phyloP scores from a whole-genome alignment of 768 basidiomycete genomes.

The Dioszegia crocea region DNA sequence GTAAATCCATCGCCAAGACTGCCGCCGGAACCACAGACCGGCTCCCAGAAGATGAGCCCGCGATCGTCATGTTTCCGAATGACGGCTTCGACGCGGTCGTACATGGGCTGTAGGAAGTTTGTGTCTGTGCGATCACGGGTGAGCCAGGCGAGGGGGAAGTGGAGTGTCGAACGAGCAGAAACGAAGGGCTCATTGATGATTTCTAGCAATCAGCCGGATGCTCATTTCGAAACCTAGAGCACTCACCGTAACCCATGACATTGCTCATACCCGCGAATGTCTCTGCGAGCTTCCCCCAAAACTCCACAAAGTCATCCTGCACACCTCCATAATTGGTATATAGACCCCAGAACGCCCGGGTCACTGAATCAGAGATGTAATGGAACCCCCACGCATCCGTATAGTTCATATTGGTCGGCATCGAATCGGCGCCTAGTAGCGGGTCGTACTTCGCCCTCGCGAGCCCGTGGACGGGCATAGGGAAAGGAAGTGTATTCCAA shows the following conservation, averaged over 20 bases:
- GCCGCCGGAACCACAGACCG: conserved; percentile 20
- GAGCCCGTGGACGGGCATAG: conserved; percentile 22
- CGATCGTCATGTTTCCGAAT: conserved; percentile 15
- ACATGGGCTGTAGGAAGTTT: conserved; percentile 21
- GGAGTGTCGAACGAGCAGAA: conserved; percentile 18
- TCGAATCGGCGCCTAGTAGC: conserved; percentile 3
- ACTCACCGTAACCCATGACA: conserved; percentile 23
- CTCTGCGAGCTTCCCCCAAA: conserved; percentile 23
- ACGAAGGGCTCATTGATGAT: conserved; percentile 24
- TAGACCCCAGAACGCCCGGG: conserved; percentile 19
- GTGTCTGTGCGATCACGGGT: conserved; percentile 14
- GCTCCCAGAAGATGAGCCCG: conserved; percentile 18
- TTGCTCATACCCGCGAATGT: conserved; percentile 22
- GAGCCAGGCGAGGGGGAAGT: conserved; percentile 16
- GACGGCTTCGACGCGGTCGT: conserved; percentile 16
- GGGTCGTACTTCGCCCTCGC: conserved; percentile 15
- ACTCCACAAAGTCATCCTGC: conserved; percentile 18
- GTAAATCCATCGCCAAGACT: conserved; percentile 19
- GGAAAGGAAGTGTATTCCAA: conserved; percentile 22
- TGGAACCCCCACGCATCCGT: conserved; percentile 21
- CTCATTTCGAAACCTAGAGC: no score
- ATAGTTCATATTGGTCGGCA: conserved; percentile 22
- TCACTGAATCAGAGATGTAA: conserved; percentile 18
- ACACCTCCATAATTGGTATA: conserved; percentile 21
- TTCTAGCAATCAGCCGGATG: conserved; percentile 8